Percentiles rank a stretch among this genome's conserved stretches.
These are phyloP conservation scores for Adansonia madagascariensis DNA, from an alignment of 441 rosid genomes.

Conservation along the genomic window DNA sequence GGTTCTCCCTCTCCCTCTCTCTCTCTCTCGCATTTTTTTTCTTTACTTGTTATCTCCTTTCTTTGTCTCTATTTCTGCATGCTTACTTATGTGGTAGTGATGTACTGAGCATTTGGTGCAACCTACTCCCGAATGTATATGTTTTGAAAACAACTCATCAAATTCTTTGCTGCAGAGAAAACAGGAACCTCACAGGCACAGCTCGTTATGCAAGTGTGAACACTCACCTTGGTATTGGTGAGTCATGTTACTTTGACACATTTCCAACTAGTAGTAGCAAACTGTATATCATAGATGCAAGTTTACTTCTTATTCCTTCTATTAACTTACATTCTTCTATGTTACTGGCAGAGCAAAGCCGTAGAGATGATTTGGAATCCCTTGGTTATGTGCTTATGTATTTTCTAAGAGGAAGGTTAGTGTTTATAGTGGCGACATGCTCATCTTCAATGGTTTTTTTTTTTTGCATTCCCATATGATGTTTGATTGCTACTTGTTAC, in stretches of 20 bases:
- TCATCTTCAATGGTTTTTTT: constrained; percentile 21
- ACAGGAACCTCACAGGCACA: constrained; percentile 90
- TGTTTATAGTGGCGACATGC: constrained; percentile 19
- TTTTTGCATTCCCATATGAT: constrained; percentile 26
- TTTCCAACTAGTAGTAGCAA: constrained; percentile 27
- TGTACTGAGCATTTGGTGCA: not conserved
- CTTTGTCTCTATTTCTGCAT: not conserved
- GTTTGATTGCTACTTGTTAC: constrained; percentile 21
- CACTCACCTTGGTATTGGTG: constrained; percentile 90
- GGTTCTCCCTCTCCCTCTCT: not conserved
- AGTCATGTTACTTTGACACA: constrained; percentile 38
- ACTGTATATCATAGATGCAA: constrained; percentile 22
- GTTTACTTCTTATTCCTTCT: constrained; percentile 4
- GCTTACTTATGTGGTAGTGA: not conserved
- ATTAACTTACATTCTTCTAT: constrained; percentile 23
- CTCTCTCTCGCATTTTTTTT: not conserved
- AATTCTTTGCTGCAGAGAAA: constrained; percentile 58
- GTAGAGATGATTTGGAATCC: constrained; percentile 95
- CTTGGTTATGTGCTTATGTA: constrained; percentile 92
- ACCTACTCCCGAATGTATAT: not conserved
- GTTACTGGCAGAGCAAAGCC: constrained; percentile 74
- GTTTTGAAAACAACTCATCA: not conserved
- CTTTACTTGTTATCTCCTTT: not conserved
- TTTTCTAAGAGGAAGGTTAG: constrained; percentile 88
- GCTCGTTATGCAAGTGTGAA: constrained; percentile 96